Evolutionary conservation across 2,329 filamentous ascomycete genomes (phyloP), one percentile per base, ranked within the genome.

Genomic region (Westerdykella aurantiaca): DNA sequence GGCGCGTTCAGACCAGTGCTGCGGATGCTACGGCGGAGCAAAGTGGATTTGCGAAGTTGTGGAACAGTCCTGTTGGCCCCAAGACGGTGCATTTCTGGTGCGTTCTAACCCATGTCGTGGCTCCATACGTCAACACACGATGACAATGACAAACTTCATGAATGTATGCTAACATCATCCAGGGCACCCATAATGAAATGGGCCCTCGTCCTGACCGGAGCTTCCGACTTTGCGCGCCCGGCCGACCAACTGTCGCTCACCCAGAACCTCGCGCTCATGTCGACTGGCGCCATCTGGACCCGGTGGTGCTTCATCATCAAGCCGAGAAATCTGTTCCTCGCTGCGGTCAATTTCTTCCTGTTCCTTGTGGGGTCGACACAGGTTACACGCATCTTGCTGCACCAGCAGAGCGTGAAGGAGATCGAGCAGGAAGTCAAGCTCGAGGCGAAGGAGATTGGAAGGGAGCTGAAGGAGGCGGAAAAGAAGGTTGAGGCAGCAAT

Each of bases 61-160:
- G 67, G 69, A 70, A 74, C 58, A 70, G 68, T 42, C 67, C 69
- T 29, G 66, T 77, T 44, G 74, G 74, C 6, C 71, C 72, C 41
- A 73, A 77, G 83, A 98, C 93, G 50, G 93, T 98, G 61, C 93
- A 98, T 72, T 98, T 98, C 75, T 98, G 93, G 91, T 91, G 75
- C 53, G 77, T 63, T 47, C 5, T 9, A 14, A 33, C 31, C 14
- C 31, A 13, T 33, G 18, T 21, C 18, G 18, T 21, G 18, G 18
- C 18, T 21, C 3, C 18, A 21, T 3, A 21, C 6, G 18, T 14
- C 12, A 33, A 33, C 12, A 3, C 31, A 13, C 9, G 7, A 14
- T 38, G n/a, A 23, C 18, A 38, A 38, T 21, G 13, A n/a, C 18
- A 22, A 29, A 23, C 34, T 21, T 29, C 9, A 29, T 9, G 7